Evolutionary conservation across 306 rosid species (phyloP).

Genomic region (Lathyrus oleraceus): DNA sequence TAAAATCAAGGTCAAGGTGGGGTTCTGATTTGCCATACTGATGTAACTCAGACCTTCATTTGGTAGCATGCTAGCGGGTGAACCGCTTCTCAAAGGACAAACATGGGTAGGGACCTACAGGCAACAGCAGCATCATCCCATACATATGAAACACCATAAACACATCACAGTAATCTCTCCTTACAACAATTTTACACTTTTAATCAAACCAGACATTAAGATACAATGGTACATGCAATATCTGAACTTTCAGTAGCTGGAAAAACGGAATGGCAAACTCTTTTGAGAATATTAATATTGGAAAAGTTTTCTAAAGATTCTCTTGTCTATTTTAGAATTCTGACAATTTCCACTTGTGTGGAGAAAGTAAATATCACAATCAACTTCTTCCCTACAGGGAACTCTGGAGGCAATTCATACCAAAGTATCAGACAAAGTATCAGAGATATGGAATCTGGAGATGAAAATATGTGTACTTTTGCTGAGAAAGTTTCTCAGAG

Average conservation of each 20-base stretch:
- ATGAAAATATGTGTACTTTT: slow-evolving; percentile 19
- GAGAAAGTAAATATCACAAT: slow-evolving; percentile 18
- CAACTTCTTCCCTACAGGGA: slow-evolving; percentile 10
- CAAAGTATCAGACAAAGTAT: slow-evolving; percentile 25
- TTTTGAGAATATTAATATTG: slow-evolving; percentile 12
- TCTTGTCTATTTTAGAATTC: neutral
- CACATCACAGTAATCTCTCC: neutral
- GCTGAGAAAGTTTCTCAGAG: no score
- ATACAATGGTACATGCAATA: neutral
- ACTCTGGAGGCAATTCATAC: neutral
- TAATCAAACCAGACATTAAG: neutral
- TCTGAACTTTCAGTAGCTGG: slow-evolving; percentile 26
- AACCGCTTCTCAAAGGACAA: slow-evolving; percentile 45
- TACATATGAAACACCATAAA: neutral
- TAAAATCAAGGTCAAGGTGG: slow-evolving; percentile 40
- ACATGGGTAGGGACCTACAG: slow-evolving; percentile 40
- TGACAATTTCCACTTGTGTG: neutral
- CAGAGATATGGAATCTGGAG: slow-evolving; percentile 18
- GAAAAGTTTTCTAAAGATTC: neutral
- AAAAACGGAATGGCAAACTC: neutral
- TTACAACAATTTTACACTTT: neutral
- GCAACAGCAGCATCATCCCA: slow-evolving; percentile 7
- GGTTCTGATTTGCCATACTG: slow-evolving; percentile 39
- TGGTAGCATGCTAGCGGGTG: slow-evolving; percentile 36
- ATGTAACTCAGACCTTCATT: slow-evolving; percentile 40